Base-by-base conservation (phyloP, 2,329 filamentous ascomycete genomes). In the Ceratocystis alfenasii region DNA sequence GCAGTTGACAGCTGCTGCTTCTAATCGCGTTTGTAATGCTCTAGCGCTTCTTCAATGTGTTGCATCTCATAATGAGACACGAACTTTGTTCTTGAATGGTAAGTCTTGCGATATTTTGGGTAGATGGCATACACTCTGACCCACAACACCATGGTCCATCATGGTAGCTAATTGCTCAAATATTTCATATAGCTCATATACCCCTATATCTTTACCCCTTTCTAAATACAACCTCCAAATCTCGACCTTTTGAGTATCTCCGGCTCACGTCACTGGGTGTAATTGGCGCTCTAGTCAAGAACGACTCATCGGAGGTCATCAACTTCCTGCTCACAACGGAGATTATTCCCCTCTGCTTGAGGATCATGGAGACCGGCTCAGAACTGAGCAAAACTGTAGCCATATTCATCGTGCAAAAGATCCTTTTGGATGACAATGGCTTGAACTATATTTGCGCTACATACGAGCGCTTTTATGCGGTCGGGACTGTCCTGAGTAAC, bases 341-440 rank as follows among this genome's bases (percentile, higher is more conserved):
- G 77, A 99, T 99, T 71, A 99, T 99, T 67, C 94, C 94, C 8
- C 84, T 99, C 12, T 99, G 94, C 75, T 86, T 99, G 57, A 87
- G 94, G 68, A 99, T 99, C 73, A 99, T 99, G 94, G 94, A 99
- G 79, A 99, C 94, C 0, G 94, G 94, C 62, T 96, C 92, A 0
- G 94, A 99, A 77, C 83, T 99, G 68, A 96, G 91, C 80, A 99
- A 99, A 80, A 99, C 94, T 0, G 94, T 99, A 15, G 94, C 94
- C 67, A 99, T 99, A 72, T 99, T 99, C 79, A 99, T 99, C 72
- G 94, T 99, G 20, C 94, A 99, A 77, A 99, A 99, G 81, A 99
- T 99, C 30, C 79, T 99, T 64, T 83, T 99, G 2, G 94, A 99
- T 73, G 94, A 99, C 72, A 93, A 95, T 72, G 94, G 94, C 3